phyloP scores from a whole-genome alignment of 2,329 filamentous ascomycete genomes.

The Aspergillus hiratsukae region DNA sequence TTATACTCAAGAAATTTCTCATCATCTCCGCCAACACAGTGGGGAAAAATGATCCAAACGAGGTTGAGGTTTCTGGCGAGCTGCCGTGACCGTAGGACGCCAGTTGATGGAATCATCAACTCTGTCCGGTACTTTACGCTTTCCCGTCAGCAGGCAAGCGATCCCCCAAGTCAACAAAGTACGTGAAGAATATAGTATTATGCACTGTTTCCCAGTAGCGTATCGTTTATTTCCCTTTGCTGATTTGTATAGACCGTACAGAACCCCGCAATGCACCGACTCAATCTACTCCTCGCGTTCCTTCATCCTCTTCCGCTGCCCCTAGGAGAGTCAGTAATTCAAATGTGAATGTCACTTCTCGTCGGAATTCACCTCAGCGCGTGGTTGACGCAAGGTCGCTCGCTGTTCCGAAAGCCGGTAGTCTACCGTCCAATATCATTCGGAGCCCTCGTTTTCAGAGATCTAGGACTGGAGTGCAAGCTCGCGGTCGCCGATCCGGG shows the following conservation, averaged over 20 bases:
- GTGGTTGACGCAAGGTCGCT: conserved; percentile 36
- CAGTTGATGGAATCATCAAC: conserved; percentile 10
- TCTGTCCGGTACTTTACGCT: conserved; percentile 26
- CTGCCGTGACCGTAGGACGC: conserved; percentile 8
- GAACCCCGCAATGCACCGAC: not conserved
- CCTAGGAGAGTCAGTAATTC: conserved; percentile 10
- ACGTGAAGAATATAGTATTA: conserved; percentile 10
- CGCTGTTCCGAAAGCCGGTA: conserved; percentile 25
- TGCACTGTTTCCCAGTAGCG: not conserved
- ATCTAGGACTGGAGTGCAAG: conserved; percentile 15
- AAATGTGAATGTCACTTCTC: conserved; percentile 11
- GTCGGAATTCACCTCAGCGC: conserved; percentile 21
- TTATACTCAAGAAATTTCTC: not conserved
- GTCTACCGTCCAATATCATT: conserved; percentile 27
- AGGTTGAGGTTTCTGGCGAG: conserved; percentile 9
- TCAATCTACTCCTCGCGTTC: not conserved
- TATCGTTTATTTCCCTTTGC: not conserved
- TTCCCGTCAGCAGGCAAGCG: conserved; percentile 12
- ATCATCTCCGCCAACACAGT: not conserved
- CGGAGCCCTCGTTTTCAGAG: conserved; percentile 24
- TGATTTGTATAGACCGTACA: not conserved
- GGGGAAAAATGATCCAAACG: conserved; percentile 25
- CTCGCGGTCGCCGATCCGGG: conserved; percentile 19
- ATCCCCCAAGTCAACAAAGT: conserved; percentile 19
- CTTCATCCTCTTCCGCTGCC: conserved; percentile 1